Conservation (phyloP, 2,329 filamentous ascomycete species). For the Colletotrichum higginsianum region DNA sequence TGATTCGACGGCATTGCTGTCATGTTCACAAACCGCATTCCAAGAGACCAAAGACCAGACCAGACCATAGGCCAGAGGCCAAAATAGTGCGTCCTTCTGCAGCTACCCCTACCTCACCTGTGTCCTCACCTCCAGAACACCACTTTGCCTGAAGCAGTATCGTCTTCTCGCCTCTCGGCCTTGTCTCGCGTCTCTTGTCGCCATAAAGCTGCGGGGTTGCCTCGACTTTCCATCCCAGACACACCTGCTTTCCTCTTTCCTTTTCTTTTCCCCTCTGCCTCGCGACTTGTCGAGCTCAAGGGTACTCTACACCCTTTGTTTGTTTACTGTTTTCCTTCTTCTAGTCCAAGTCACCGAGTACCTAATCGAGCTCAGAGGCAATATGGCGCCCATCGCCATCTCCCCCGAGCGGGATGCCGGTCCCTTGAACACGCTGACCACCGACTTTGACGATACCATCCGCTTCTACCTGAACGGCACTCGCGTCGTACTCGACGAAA, state of each 20-base stretch:
- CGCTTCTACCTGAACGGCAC: conserved; percentile 97
- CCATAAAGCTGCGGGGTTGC: conserved; percentile 37
- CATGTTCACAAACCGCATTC: conserved; percentile 9
- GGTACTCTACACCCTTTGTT: neutral
- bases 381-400: conserved; percentile 71
- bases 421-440: conserved; percentile 72
- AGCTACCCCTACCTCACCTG: neutral
- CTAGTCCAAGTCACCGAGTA: neutral
- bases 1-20: conserved; percentile 26
- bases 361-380: neutral
- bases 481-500: conserved; percentile 85
- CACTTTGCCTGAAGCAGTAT: conserved; percentile 17
- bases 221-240: neutral
- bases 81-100: neutral
- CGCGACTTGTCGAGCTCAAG: neutral
- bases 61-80: conserved; percentile 1
- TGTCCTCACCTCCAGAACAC: neutral
- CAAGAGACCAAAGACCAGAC: neutral
- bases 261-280: too few relatives aligned
- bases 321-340: neutral
- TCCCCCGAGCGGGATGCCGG: conserved; percentile 61
- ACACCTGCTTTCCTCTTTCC: neutral
- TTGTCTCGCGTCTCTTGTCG: neutral
- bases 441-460: conserved; percentile 87
- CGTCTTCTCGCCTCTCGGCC: conserved; percentile 15